Evolutionary conservation across 2,329 filamentous ascomycete species (phyloP).

Genomic region (Fusarium anthophilum): DNA sequence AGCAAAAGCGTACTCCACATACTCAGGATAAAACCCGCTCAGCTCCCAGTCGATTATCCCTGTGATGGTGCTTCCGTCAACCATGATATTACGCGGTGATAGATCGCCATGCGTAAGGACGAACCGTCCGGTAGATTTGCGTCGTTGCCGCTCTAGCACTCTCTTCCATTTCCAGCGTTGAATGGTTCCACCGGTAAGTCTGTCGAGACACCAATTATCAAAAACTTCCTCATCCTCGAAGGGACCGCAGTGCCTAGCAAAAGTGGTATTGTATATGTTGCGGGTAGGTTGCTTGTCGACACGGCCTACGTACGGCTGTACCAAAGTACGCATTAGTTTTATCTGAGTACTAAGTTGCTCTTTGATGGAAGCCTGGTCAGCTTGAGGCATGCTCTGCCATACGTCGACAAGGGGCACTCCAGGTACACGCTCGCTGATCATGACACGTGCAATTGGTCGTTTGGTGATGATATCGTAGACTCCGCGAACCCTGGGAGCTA

Average conservation of each 20-base stretch:
- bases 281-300: neutral
- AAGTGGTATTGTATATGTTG: neutral
- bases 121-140: neutral
- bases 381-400: neutral
- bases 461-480: neutral
- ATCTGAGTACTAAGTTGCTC: neutral
- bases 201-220: neutral
- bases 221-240: neutral
- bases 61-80: neutral
- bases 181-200: neutral
- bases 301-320: neutral
- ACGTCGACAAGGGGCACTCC: neutral
- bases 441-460: neutral
- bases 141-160: neutral
- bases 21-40: slow-evolving; percentile 2
- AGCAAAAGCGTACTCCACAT: neutral
- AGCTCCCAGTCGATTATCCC: slow-evolving; percentile 7
- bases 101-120: neutral
- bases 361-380: neutral
- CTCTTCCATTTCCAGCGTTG: neutral
- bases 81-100: neutral
- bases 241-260: neutral
- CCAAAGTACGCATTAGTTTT: neutral
- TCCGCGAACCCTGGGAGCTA: neutral
- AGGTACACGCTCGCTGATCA: neutral